phyloP scores from a whole-genome alignment of 2,329 filamentous ascomycete species.

The Fusarium subtropicale region DNA sequence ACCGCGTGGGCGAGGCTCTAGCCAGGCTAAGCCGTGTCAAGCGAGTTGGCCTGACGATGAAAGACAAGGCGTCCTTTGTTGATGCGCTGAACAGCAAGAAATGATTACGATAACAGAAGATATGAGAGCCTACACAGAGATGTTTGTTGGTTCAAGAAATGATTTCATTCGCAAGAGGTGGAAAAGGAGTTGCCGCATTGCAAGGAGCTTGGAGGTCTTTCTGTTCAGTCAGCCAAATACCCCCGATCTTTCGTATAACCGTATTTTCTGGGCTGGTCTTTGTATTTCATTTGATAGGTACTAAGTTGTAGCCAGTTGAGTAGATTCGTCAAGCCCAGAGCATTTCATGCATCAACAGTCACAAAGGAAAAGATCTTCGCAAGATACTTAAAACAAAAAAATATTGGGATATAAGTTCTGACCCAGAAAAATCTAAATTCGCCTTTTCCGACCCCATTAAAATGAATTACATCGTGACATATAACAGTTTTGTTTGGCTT shows the following conservation, averaged over 20 bases:
- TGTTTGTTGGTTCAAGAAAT: background rate
- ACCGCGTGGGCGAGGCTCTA: slow-evolving; percentile 84
- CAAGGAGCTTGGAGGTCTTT: slow-evolving; percentile 39
- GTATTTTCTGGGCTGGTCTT: background rate
- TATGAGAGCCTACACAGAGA: background rate
- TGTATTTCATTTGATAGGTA: slow-evolving; percentile 4
- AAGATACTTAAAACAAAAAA: slow-evolving; percentile 14
- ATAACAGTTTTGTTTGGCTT: slow-evolving; percentile 20
- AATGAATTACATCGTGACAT: slow-evolving; percentile 41
- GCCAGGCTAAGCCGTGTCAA: slow-evolving; percentile 90
- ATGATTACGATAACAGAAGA: background rate
- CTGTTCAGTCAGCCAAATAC: slow-evolving; percentile 24
- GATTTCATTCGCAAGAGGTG: slow-evolving; percentile 8
- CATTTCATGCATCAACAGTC: slow-evolving; percentile 3
- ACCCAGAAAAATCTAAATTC: slow-evolving; percentile 43
- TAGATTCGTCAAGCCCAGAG: slow-evolving; percentile 21
- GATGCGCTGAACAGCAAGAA: slow-evolving; percentile 68
- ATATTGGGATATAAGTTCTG: slow-evolving; percentile 33
- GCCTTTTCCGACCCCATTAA: slow-evolving; percentile 47
- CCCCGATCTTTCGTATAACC: slow-evolving; percentile 23
- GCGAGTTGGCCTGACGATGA: slow-evolving; percentile 83
- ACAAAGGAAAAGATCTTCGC: background rate
- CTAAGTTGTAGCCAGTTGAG: slow-evolving; percentile 14
- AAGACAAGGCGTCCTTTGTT: slow-evolving; percentile 86
- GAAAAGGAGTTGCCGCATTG: slow-evolving; percentile 39